These are phyloP conservation scores for Candida pseudoglaebosa DNA, from an alignment of 805 yeast species.

Conservation along the genomic window DNA sequence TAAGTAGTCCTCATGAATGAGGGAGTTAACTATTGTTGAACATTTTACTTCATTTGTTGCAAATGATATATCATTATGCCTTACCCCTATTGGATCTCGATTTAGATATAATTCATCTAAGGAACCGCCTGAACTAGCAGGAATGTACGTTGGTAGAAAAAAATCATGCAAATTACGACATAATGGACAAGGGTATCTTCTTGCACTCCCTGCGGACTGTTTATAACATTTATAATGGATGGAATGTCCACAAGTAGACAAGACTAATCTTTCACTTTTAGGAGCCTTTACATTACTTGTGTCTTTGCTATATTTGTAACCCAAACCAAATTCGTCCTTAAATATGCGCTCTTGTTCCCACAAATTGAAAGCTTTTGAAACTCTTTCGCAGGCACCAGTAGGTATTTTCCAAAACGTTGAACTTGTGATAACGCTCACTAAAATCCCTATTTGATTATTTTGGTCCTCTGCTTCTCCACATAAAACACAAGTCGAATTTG, in stretches of 20 bases:
- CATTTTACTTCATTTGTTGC: slow-evolving; percentile 24
- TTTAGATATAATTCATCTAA: slow-evolving; percentile 9
- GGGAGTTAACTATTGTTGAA: slow-evolving; percentile 16
- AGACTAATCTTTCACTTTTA: slow-evolving; percentile 21
- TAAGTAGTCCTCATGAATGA: slow-evolving; percentile 23
- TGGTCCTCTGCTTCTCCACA: slow-evolving; percentile 52
- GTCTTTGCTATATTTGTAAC: slow-evolving; percentile 21
- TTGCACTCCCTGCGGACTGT: slow-evolving; percentile 20
- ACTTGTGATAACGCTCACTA: slow-evolving; percentile 45
- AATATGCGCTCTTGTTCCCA: slow-evolving; percentile 18
- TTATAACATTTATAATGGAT: slow-evolving; percentile 46
- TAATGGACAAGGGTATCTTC: slow-evolving; percentile 44
- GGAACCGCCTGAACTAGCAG: slow-evolving; percentile 20
- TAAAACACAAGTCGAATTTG: slow-evolving; percentile 46
- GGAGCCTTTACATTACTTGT: slow-evolving; percentile 12
- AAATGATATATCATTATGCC: slow-evolving; percentile 20
- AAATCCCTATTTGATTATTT: slow-evolving; percentile 54
- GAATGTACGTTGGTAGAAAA: slow-evolving; percentile 42
- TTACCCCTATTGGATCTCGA: slow-evolving; percentile 10
- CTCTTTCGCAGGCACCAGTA: slow-evolving; percentile 10
- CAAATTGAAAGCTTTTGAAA: slow-evolving; percentile 18
- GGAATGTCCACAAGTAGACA: slow-evolving; percentile 50
- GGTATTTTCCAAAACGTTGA: slow-evolving; percentile 51
- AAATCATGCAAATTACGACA: slow-evolving; percentile 44
- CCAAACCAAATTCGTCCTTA: slow-evolving; percentile 14